A percentile compares a stretch with the other conserved stretches of the same genome.
Evolutionary conservation across 257 asterid species (phyloP).

Genomic region (Striga asiatica): DNA sequence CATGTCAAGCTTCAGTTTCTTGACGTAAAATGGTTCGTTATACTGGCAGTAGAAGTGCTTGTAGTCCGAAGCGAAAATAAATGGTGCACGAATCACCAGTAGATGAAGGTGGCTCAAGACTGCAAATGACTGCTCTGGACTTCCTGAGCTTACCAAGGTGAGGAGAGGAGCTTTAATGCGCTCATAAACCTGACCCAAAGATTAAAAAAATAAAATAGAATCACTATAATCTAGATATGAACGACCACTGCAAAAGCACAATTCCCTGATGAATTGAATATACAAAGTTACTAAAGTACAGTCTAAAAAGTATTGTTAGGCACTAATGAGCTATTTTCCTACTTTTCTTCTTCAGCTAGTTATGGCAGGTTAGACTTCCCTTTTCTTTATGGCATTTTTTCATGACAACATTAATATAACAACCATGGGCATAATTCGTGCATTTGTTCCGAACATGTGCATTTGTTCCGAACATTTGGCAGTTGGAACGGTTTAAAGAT

Average conservation of each 20-base stretch:
- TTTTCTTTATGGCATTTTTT: no score
- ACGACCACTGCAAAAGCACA: conserved; percentile 11
- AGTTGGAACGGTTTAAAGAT: no score
- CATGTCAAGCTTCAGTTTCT: conserved; percentile 97
- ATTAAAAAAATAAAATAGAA: not conserved
- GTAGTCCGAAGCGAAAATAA: conserved; percentile 86
- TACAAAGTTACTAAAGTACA: not conserved
- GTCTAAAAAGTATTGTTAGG: no score
- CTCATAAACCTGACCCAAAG: conserved; percentile 68
- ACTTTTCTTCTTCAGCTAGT: no score
- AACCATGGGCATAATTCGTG: no score
- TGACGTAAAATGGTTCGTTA: conserved; percentile 96
- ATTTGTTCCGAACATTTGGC: no score
- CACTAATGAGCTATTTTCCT: no score
- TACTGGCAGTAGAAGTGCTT: conserved; percentile 98
- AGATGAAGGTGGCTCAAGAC: conserved; percentile 92
- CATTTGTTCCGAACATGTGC: no score
- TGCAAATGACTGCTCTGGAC: conserved; percentile 96
- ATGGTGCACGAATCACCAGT: conserved; percentile 97
- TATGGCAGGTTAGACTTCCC: no score
- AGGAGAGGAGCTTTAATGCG: conserved; percentile 98
- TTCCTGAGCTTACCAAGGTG: conserved; percentile 95
- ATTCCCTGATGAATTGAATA: no score
- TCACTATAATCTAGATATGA: not conserved
- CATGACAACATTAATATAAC: no score